phyloP scores from a whole-genome alignment of 2,329 filamentous ascomycete genomes.

The Colletotrichum tabaci region DNA sequence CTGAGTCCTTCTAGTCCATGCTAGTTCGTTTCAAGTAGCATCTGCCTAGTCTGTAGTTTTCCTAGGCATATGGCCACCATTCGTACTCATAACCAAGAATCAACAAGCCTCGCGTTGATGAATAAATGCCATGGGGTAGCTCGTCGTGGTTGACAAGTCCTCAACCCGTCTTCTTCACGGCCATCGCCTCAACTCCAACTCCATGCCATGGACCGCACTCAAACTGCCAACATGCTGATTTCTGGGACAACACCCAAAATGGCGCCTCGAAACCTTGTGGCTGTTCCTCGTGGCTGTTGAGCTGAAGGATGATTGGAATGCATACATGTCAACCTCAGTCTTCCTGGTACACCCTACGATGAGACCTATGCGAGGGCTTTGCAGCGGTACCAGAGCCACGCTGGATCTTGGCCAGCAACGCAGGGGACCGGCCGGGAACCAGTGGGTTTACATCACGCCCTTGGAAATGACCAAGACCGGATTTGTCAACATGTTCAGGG shows the following conservation, averaged over 20 bases:
- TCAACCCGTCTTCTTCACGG: no score
- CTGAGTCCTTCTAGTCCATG: no score
- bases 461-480: background rate
- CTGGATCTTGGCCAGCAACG: background rate
- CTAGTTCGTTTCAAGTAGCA: no score
- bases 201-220: no score
- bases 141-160: no score
- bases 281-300: background rate
- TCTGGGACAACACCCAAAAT: background rate
- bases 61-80: no score
- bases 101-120: no score
- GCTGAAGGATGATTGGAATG: background rate
- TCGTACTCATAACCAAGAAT: no score
- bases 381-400: background rate
- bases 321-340: background rate
- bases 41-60: no score
- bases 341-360: background rate
- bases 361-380: background rate
- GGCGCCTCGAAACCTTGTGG: background rate
- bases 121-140: no score
- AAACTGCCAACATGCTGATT: no score
- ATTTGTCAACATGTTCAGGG: background rate
- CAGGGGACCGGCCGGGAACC: background rate
- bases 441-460: background rate
- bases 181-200: no score